Conservation (phyloP, 164 flowering plant species). For the Nymphaea colorata region DNA sequence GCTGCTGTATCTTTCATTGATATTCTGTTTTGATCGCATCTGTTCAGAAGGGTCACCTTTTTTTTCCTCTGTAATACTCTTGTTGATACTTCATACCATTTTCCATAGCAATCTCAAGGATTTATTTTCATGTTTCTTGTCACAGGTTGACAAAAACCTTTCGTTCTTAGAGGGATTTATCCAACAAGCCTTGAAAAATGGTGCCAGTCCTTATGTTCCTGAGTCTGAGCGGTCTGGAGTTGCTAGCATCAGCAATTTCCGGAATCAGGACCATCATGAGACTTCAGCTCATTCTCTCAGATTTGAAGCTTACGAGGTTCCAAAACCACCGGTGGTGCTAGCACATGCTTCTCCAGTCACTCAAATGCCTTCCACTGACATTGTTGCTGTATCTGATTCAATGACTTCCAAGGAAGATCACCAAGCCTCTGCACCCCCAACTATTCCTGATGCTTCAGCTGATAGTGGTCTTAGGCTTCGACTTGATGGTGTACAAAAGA, state of each 20-base stretch:
- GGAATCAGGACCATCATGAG: conserved; percentile 49
- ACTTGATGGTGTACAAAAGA: conserved; percentile 94
- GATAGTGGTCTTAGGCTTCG: conserved; percentile 48
- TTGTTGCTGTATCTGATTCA: conserved; percentile 53
- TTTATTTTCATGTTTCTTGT: not conserved
- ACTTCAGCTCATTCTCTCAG: conserved; percentile 55
- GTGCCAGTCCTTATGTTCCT: conserved; percentile 80
- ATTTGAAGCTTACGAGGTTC: conserved; percentile 95
- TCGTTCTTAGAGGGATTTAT: conserved; percentile 65
- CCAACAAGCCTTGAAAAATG: conserved; percentile 56
- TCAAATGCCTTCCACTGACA: conserved; percentile 40
- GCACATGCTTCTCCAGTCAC: conserved; percentile 22
- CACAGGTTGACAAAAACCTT: conserved; percentile 36
- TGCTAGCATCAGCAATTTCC: conserved; percentile 30
- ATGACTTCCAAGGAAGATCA: conserved; percentile 33
- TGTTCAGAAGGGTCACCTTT: too few relatives aligned
- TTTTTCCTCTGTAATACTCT: too few relatives aligned
- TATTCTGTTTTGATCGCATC: too few relatives aligned
- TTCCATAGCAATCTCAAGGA: not conserved
- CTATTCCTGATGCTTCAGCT: conserved; percentile 27
- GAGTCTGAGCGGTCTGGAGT: conserved; percentile 65
- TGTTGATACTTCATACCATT: too few relatives aligned
- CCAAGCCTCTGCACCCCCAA: conserved; percentile 20
- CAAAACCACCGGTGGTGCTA: conserved; percentile 43
- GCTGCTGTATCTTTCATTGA: too few relatives aligned